Evolutionary conservation across 2,329 filamentous ascomycete species (phyloP).

Genomic region (Bipolaris gigantea): DNA sequence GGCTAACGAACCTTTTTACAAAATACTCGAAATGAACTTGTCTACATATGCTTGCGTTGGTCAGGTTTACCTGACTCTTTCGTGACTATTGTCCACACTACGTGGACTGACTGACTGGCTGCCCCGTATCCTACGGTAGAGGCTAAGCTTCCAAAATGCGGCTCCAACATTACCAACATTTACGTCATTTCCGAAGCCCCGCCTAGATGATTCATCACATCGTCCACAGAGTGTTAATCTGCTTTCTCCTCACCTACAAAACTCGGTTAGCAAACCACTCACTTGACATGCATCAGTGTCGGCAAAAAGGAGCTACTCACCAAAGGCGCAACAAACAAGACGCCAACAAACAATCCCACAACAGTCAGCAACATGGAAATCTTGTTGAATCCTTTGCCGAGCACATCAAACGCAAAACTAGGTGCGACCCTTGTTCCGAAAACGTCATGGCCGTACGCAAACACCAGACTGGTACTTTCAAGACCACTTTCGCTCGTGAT

Average conservation of each 20-base stretch:
- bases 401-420: slow-evolving; percentile 85
- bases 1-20: not conserved
- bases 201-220: slow-evolving; percentile 32
- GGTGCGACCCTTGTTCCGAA: slow-evolving; percentile 87
- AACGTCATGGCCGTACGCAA: slow-evolving; percentile 85
- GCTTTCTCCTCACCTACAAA: slow-evolving; percentile 59
- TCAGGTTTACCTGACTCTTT: not conserved
- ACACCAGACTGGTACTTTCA: slow-evolving; percentile 88
- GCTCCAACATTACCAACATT: not conserved
- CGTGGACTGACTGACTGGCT: not conserved
- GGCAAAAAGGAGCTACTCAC: slow-evolving; percentile 56
- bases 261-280: slow-evolving; percentile 7
- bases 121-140: not conserved
- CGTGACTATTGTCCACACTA: not conserved
- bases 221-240: slow-evolving; percentile 67
- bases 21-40: not conserved
- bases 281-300: slow-evolving; percentile 2
- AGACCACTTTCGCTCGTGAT: slow-evolving; percentile 76
- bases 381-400: slow-evolving; percentile 94
- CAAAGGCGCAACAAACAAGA: slow-evolving; percentile 78
- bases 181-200: not conserved
- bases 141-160: not conserved
- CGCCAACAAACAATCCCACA: slow-evolving; percentile 73
- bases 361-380: slow-evolving; percentile 82
- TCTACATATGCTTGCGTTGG: not conserved